Conservation (phyloP, 805 yeast genomes). For the Starmerella riodocensis region DNA sequence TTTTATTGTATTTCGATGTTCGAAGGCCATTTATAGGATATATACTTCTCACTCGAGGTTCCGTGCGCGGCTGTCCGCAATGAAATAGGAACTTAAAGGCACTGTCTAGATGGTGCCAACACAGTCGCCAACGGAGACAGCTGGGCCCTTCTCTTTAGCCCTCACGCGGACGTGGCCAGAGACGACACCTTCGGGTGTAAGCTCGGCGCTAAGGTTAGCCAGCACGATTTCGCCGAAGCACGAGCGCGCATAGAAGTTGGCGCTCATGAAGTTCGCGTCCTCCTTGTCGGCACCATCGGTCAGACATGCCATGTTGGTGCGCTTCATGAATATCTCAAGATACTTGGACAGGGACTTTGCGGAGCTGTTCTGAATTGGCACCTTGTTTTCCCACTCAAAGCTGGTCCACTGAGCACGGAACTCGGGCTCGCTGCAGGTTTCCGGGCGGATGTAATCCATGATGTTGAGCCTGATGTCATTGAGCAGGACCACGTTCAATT, state of each 20-base stretch:
- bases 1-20: too few relatives aligned
- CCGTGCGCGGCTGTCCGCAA: too few relatives aligned
- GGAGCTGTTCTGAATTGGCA: conserved; percentile 41
- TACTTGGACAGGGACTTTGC: conserved; percentile 62
- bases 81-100: too few relatives aligned
- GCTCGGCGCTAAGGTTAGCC: conserved; percentile 89
- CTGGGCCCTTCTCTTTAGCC: conserved; percentile 95
- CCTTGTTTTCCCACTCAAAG: conserved; percentile 98
- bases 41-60: too few relatives aligned
- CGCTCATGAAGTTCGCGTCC: conserved; percentile 61
- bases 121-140: conserved; percentile 84
- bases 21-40: background rate
- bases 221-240: conserved; percentile 96
- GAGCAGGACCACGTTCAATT: conserved; percentile 81
- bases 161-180: conserved; percentile 94
- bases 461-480: conserved; percentile 92
- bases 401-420: conserved; percentile 99
- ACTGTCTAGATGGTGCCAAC: conserved; percentile 3
- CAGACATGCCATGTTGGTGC: conserved; percentile 87
- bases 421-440: conserved; percentile 72
- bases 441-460: conserved; percentile 94
- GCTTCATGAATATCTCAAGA: conserved; percentile 58
- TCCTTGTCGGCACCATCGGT: conserved; percentile 71
- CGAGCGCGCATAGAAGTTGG: conserved; percentile 82
- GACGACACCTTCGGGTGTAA: conserved; percentile 42